phyloP scores from a whole-genome alignment of 371 early-diverging fungal genomes.

The Sporodiniella umbellata region DNA sequence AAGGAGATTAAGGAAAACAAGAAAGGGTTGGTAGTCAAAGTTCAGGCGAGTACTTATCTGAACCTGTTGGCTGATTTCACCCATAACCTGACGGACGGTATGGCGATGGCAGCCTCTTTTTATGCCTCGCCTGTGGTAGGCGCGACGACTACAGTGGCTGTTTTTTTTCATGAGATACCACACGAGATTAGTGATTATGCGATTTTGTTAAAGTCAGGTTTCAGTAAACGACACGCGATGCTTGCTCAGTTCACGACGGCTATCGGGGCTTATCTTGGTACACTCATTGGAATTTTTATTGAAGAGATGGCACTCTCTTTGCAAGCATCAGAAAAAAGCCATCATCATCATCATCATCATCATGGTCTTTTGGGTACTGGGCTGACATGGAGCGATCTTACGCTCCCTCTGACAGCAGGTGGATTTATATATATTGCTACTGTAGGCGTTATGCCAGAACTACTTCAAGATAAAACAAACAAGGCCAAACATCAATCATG shows the following conservation, averaged over 20 bases:
- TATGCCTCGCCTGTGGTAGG: constrained; percentile 77
- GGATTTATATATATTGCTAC: constrained; percentile 87
- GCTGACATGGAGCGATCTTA: constrained; percentile 56
- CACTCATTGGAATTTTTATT: constrained; percentile 73
- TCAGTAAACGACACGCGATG: constrained; percentile 67
- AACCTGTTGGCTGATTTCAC: constrained; percentile 84
- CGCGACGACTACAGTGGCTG: constrained; percentile 79
- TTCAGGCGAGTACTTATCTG: constrained; percentile 75
- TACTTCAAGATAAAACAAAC: constrained; percentile 63
- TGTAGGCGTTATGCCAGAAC: constrained; percentile 80
- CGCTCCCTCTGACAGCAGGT: constrained; percentile 84
- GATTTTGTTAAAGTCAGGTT: constrained; percentile 79
- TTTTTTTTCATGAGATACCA: constrained; percentile 89
- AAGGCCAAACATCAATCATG: constrained; percentile 51
- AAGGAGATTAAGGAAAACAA: not conserved
- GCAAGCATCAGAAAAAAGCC: too few relatives aligned
- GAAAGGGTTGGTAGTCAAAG: constrained; percentile 18
- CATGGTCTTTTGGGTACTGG: constrained; percentile 45
- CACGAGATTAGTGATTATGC: constrained; percentile 91
- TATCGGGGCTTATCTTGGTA: constrained; percentile 77
- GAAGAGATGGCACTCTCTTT: constrained; percentile 51
- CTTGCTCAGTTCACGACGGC: constrained; percentile 78
- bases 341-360: not conserved
- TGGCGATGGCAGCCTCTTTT: constrained; percentile 84
- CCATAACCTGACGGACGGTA: constrained; percentile 86